Evolutionary conservation across 805 yeast genomes (phyloP).

Genomic region (Candida methanosorbosa): DNA sequence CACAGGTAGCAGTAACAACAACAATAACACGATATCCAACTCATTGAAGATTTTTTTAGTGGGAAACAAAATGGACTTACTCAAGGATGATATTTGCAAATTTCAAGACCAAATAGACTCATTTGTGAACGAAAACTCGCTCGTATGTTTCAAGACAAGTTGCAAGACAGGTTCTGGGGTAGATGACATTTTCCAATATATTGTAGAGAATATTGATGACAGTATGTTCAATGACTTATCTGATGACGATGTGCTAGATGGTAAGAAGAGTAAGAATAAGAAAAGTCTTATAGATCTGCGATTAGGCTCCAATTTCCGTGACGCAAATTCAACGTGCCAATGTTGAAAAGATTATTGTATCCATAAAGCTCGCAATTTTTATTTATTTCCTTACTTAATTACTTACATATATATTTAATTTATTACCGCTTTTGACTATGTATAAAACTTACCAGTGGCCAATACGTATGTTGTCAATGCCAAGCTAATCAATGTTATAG

Average conservation of each 20-base stretch:
- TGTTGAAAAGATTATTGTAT: too few species aligned
- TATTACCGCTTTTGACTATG: too few species aligned
- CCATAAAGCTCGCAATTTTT: too few species aligned
- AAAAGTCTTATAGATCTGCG: too few species aligned
- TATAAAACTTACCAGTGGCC: too few species aligned
- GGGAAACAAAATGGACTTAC: conserved; percentile 78
- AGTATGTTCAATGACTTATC: conserved; percentile 16
- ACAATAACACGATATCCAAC: conserved; percentile 5
- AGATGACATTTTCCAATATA: conserved; percentile 29
- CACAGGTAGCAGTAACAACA: conserved; percentile 7
- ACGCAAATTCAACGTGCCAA: too few species aligned
- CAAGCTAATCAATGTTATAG: too few species aligned
- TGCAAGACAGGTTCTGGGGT: conserved; percentile 69
- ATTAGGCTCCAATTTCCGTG: too few species aligned
- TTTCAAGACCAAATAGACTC: conserved; percentile 13
- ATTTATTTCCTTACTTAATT: too few species aligned
- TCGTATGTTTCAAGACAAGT: conserved; percentile 38
- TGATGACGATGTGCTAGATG: conserved; percentile 1
- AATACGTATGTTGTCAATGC: too few species aligned
- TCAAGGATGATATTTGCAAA: conserved; percentile 15
- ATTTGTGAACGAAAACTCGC: conserved; percentile 14
- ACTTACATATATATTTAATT: too few species aligned
- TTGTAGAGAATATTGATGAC: conserved; percentile 20
- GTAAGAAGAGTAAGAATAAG: too few species aligned
- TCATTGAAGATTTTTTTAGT: conserved; percentile 40